Evolutionary conservation across 768 basidiomycete species (phyloP).

Genomic region (Macrolepiota dolichaula): DNA sequence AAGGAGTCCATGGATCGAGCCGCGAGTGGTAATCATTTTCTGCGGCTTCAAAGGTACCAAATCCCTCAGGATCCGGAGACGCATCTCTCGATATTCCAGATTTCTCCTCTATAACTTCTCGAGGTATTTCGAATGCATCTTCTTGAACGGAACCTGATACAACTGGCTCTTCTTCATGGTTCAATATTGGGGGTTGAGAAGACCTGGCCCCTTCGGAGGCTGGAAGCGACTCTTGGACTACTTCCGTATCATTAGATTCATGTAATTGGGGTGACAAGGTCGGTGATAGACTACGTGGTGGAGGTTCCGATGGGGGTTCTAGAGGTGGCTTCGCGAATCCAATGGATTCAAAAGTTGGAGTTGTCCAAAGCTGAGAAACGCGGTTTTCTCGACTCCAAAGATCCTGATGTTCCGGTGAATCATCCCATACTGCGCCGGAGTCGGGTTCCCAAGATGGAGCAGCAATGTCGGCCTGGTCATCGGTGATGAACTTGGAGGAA

Average conservation of each 20-base stretch:
- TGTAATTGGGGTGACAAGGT: background rate
- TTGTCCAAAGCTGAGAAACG: background rate
- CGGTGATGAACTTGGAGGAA: constrained; percentile 14
- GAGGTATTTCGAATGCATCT: background rate
- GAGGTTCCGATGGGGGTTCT: background rate
- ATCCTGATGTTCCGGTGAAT: constrained; percentile 5
- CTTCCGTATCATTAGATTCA: background rate
- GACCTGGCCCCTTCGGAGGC: background rate
- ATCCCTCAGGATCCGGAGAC: constrained; percentile 47
- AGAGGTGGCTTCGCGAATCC: constrained; percentile 6
- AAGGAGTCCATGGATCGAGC: constrained; percentile 34
- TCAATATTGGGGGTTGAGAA: background rate
- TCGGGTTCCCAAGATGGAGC: constrained; percentile 12
- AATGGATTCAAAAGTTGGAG: constrained; percentile 7
- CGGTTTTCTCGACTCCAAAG: constrained; percentile 10
- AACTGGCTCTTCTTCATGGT: background rate
- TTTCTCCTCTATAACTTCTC: background rate
- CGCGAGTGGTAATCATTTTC: constrained; percentile 16
- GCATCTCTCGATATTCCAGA: background rate
- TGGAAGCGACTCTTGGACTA: background rate
- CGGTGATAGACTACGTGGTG: background rate
- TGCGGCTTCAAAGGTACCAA: constrained; percentile 48
- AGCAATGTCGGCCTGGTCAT: constrained; percentile 5
- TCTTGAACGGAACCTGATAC: background rate
- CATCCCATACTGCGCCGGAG: constrained; percentile 9